These are phyloP conservation scores for Solanum sejunctum DNA, from an alignment of 257 asterid genomes.

Conservation along the genomic window DNA sequence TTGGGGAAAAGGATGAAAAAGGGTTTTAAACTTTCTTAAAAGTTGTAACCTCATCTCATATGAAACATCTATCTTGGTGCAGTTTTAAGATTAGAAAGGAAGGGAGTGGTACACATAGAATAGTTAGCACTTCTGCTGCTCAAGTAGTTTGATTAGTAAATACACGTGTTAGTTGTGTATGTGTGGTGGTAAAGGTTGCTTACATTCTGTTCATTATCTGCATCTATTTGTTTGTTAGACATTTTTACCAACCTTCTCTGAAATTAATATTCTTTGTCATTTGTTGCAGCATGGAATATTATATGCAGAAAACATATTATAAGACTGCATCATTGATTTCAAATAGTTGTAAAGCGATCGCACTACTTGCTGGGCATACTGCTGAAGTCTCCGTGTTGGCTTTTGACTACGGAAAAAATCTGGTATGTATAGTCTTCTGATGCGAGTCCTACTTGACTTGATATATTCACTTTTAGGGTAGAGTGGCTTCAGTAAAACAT, in stretches of 20 bases:
- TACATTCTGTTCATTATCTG: background rate
- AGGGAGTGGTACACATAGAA: background rate
- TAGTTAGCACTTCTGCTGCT: background rate
- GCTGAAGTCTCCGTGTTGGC: conserved; percentile 81
- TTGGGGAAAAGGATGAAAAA: background rate
- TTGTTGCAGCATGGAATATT: conserved; percentile 68
- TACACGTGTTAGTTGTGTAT: background rate
- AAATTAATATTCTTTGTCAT: background rate
- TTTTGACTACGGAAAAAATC: conserved; percentile 84
- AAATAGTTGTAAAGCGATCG: conserved; percentile 86
- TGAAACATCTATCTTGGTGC: background rate
- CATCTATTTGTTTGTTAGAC: background rate
- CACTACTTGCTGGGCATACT: conserved; percentile 91
- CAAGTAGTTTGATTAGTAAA: background rate
- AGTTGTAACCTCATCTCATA: background rate
- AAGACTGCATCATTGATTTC: conserved; percentile 95
- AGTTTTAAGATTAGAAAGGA: background rate
- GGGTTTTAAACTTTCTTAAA: background rate
- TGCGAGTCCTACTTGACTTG: background rate
- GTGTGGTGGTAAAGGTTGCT: background rate
- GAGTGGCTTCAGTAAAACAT: too few species aligned
- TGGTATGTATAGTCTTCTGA: conserved; percentile 37
- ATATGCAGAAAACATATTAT: conserved; percentile 94
- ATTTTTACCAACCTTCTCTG: background rate
- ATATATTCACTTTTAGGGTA: background rate